Percentiles rank a stretch among this genome's conserved stretches.
These are phyloP conservation scores for Peniophora sp. DNA, from an alignment of 1,284 basidiomycete species.

Conservation along the genomic window DNA sequence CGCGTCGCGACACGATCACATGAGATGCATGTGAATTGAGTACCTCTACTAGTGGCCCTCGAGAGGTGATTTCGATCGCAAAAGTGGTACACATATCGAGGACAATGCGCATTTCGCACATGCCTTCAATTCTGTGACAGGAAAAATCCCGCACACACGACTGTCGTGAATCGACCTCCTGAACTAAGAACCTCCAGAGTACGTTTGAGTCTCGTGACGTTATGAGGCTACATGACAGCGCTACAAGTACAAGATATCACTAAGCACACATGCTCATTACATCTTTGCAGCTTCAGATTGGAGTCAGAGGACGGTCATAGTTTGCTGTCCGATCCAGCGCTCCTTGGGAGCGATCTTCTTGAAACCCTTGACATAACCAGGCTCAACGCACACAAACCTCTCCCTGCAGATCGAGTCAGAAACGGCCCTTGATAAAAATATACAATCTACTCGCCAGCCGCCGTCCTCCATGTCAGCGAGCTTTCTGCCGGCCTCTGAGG, in stretches of 20 bases:
- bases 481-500: conserved; percentile 54
- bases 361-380: conserved; percentile 71
- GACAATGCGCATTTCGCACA: too few species aligned
- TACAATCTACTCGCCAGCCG: conserved; percentile 61
- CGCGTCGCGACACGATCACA: conserved; percentile 15
- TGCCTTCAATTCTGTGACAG: too few species aligned
- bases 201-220: too few species aligned
- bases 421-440: neutral
- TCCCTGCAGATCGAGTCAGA: conserved; percentile 42
- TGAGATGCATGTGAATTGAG: neutral
- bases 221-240: too few species aligned
- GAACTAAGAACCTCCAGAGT: too few species aligned
- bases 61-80: too few species aligned
- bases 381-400: conserved; percentile 79
- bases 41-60: too few species aligned
- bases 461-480: conserved; percentile 81
- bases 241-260: neutral
- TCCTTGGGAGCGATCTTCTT: conserved; percentile 50
- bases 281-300: too few species aligned
- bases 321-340: conserved; percentile 72
- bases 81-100: too few species aligned
- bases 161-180: too few species aligned
- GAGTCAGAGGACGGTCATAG: conserved; percentile 23
- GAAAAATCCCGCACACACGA: too few species aligned
- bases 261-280: neutral